Conservation (phyloP, 164 flowering plant genomes). For the Vitis rotundifolia region DNA sequence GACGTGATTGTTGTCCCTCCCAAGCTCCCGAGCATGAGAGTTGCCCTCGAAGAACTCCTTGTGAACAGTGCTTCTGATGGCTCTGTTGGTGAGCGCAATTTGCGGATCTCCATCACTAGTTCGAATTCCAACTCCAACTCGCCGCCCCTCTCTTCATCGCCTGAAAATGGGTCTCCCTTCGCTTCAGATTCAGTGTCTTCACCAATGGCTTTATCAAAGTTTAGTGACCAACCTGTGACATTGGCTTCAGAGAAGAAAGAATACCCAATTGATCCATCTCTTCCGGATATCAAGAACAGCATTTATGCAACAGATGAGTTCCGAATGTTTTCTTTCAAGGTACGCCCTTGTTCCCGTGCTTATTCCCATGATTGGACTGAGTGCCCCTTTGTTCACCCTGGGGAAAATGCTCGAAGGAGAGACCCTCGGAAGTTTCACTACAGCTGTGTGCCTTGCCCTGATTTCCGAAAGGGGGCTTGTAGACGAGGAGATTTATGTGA, state of each 20-base stretch:
- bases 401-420: constrained; percentile 67
- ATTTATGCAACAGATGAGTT: constrained; percentile 69
- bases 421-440: constrained; percentile 69
- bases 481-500: constrained; percentile 65
- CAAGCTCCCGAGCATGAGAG: constrained; percentile 23
- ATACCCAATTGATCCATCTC: constrained; percentile 62
- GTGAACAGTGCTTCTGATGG: constrained; percentile 14
- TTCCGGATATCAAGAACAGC: constrained; percentile 66
- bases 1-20: constrained; percentile 49
- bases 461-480: constrained; percentile 63
- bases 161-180: constrained; percentile 23
- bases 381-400: constrained; percentile 76
- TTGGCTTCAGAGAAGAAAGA: constrained; percentile 49
- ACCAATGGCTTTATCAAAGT: constrained; percentile 18
- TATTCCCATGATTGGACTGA: constrained; percentile 86
- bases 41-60: constrained; percentile 36
- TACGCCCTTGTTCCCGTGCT: constrained; percentile 67
- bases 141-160: constrained; percentile 22
- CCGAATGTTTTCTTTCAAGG: constrained; percentile 66
- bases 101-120: constrained; percentile 17
- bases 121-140: constrained; percentile 27
- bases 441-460: constrained; percentile 76
- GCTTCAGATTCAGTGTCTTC: constrained; percentile 21
- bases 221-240: constrained; percentile 15
- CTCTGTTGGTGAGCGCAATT: constrained; percentile 12